phyloP scores from a whole-genome alignment of 306 rosid species.

The Spatholobus suberectus region DNA sequence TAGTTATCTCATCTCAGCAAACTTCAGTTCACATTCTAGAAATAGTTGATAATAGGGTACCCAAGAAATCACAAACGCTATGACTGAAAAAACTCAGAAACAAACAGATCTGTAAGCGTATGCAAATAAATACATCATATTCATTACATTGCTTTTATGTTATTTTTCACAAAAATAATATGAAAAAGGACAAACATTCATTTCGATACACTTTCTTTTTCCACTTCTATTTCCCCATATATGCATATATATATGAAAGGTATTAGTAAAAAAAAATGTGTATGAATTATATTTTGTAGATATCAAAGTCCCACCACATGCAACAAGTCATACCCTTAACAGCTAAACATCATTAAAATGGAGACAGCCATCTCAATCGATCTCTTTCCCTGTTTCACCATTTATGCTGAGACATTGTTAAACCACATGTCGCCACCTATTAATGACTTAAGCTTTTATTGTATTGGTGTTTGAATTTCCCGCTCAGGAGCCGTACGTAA shows the following conservation, averaged over 20 bases:
- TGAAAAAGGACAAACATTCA: not conserved
- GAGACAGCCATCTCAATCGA: constrained; percentile 26
- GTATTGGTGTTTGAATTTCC: constrained; percentile 58
- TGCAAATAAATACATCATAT: not conserved
- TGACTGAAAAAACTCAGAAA: constrained; percentile 9
- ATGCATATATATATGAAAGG: not conserved
- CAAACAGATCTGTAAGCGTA: constrained; percentile 28
- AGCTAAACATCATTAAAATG: constrained; percentile 44
- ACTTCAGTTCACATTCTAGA: constrained; percentile 25
- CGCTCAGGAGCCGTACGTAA: constrained; percentile 35
- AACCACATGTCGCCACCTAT: constrained; percentile 44
- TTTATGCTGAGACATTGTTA: constrained; percentile 31
- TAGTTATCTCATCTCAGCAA: not conserved
- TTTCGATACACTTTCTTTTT: not conserved
- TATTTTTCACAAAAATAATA: not conserved
- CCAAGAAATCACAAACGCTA: constrained; percentile 25
- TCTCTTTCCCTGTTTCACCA: constrained; percentile 13
- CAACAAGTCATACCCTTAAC: constrained; percentile 29
- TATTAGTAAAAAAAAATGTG: not conserved
- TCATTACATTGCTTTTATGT: not conserved
- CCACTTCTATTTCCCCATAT: not conserved
- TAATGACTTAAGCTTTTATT: constrained; percentile 18
- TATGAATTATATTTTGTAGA: not conserved
- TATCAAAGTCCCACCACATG: not conserved
- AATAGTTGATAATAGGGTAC: not conserved